These are phyloP conservation scores for Penstemon eatonii DNA, from an alignment of 257 asterid species.

Conservation along the genomic window DNA sequence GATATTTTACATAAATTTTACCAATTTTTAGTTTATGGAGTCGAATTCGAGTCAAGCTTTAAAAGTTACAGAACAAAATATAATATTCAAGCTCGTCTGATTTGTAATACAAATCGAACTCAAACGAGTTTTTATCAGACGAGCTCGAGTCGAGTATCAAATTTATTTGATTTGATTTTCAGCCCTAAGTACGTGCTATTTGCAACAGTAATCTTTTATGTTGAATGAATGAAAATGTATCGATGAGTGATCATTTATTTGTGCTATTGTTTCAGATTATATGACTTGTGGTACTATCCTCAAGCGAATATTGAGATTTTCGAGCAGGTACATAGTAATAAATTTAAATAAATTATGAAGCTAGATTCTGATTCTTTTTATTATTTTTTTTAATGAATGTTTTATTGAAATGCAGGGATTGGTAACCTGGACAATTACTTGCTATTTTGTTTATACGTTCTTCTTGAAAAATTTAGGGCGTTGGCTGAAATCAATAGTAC, in stretches of 20 bases:
- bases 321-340: constrained; percentile 49
- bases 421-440: constrained; percentile 65
- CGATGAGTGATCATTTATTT: background rate
- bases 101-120: no score
- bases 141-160: no score
- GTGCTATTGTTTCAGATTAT: constrained; percentile 44
- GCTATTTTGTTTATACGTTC: constrained; percentile 70
- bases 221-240: background rate
- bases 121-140: no score
- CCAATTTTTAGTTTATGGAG: no score
- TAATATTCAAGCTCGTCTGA: no score
- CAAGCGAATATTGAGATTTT: constrained; percentile 60
- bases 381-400: background rate
- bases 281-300: constrained; percentile 77
- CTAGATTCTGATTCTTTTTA: background rate
- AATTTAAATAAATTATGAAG: background rate
- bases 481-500: constrained; percentile 41
- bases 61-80: no score
- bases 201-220: background rate
- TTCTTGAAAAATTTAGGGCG: constrained; percentile 68
- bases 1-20: no score
- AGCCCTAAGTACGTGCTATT: no score
- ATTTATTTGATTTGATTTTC: no score
- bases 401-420: constrained; percentile 52
- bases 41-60: no score